These are phyloP conservation scores for Canavalia gladiata DNA, from an alignment of 306 rosid genomes.

Conservation along the genomic window DNA sequence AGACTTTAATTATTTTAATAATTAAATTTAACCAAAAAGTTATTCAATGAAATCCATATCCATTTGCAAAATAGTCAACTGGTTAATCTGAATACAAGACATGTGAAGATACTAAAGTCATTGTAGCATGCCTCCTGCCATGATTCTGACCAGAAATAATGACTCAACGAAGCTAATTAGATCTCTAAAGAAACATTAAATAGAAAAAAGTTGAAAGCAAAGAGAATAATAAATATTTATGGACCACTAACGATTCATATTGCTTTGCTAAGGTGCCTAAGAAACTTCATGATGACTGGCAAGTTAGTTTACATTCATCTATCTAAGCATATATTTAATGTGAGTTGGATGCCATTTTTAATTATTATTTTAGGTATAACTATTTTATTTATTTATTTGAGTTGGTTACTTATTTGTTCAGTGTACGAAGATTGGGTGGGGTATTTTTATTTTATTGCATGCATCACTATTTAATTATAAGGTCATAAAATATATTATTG, in stretches of 20 bases:
- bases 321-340: not conserved
- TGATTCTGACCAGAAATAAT: not conserved
- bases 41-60: too few relatives aligned
- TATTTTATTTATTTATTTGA: not conserved
- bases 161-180: not conserved
- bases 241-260: not conserved
- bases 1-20: too few relatives aligned
- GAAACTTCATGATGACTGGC: not conserved
- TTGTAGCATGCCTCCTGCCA: not conserved
- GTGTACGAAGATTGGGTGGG: too few relatives aligned
- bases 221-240: not conserved
- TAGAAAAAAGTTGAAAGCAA: not conserved
- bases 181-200: not conserved
- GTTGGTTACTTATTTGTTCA: not conserved
- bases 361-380: constrained; percentile 11
- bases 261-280: not conserved
- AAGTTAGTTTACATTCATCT: not conserved
- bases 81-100: not conserved
- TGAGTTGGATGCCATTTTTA: not conserved
- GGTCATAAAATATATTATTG: too few relatives aligned
- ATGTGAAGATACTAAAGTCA: not conserved
- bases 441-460: too few relatives aligned
- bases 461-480: too few relatives aligned
- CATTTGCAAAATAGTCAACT: not conserved
- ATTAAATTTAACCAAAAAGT: too few relatives aligned